Evolutionary conservation across 2,329 filamentous ascomycete species (phyloP).

Genomic region (Cytospora leucostoma): DNA sequence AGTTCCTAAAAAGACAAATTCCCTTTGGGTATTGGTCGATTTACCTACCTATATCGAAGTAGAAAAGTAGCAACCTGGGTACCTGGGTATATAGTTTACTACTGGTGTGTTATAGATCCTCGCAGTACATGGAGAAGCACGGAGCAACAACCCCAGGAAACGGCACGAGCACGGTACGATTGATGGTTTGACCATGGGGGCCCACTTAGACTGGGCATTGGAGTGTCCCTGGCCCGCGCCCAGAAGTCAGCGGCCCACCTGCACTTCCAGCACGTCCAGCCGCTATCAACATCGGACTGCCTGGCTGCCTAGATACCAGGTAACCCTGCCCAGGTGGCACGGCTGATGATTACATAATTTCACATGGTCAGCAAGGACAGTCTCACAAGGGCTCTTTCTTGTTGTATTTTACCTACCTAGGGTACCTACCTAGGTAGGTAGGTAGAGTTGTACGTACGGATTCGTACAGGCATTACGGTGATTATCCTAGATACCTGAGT

Average conservation of each 20-base stretch:
- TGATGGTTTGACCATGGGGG: slow-evolving; percentile 1
- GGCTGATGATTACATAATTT: neutral
- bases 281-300: neutral
- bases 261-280: no score
- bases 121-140: neutral
- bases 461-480: no score
- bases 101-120: neutral
- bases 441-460: no score
- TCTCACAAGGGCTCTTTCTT: neutral
- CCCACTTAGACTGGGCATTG: slow-evolving; percentile 8
- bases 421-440: no score
- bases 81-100: neutral
- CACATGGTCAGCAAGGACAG: neutral
- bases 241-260: no score
- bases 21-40: no score
- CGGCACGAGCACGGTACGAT: neutral
- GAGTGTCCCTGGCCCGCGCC: no score
- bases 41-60: no score
- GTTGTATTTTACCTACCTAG: no score
- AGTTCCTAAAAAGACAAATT: no score
- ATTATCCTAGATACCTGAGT: no score
- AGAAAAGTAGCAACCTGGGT: no score
- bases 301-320: neutral
- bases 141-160: neutral
- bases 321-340: neutral